Conservation (phyloP, 345 rosid genomes). For the Leavenworthia alabamica region DNA sequence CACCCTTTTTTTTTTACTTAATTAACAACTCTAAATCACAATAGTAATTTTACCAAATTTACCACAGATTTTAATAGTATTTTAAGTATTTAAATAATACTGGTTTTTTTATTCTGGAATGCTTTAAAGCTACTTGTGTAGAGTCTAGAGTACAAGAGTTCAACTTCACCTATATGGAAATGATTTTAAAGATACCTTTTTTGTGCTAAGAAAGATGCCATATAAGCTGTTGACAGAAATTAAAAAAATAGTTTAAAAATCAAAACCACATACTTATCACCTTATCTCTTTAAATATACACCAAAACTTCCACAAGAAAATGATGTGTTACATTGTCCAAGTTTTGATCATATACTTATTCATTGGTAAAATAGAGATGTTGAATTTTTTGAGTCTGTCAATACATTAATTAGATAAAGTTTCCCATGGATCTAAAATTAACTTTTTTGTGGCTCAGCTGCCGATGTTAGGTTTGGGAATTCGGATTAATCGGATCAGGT, state of each 20-base stretch:
- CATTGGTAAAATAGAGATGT: not conserved
- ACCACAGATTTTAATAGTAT: not conserved
- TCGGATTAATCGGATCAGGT: no score
- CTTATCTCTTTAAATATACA: not conserved
- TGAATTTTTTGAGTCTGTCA: not conserved
- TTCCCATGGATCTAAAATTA: not conserved
- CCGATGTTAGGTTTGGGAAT: no score
- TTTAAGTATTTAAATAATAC: not conserved
- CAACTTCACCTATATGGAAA: no score
- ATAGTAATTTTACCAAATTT: not conserved
- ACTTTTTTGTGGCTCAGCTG: slow-evolving; percentile 13
- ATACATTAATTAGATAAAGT: not conserved
- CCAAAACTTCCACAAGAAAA: not conserved
- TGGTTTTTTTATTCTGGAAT: not conserved
- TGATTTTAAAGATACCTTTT: no score
- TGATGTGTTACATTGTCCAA: not conserved
- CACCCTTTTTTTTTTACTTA: not conserved
- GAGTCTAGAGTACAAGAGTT: no score
- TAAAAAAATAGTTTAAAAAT: no score
- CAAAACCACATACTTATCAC: not conserved
- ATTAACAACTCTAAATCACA: not conserved
- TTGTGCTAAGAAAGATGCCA: no score
- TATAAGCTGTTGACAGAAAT: no score
- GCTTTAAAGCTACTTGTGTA: no score
- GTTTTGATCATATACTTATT: not conserved